Percentiles rank a stretch among this genome's conserved stretches.
phyloP scores from a whole-genome alignment of 1,284 basidiomycete genomes.

The Calocybe gambosa region DNA sequence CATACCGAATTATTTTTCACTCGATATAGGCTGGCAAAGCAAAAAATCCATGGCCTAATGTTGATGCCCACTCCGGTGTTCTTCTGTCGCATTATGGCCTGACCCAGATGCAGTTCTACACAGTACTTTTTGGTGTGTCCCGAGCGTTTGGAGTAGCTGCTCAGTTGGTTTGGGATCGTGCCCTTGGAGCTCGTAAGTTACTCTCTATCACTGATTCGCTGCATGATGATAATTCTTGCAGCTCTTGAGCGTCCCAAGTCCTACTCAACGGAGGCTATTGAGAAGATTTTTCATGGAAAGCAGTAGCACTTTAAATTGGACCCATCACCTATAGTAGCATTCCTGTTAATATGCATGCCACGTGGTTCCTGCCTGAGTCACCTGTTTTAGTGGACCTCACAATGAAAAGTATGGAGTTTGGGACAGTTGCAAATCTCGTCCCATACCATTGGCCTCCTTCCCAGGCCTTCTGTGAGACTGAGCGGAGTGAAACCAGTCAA shows the following conservation, averaged over 20 bases:
- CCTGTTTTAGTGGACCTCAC: no score
- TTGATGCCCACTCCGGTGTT: slow-evolving; percentile 96
- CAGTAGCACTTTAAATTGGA: slow-evolving; percentile 8
- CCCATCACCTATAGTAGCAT: slow-evolving; percentile 3
- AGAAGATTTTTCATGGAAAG: slow-evolving; percentile 66
- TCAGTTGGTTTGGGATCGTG: slow-evolving; percentile 94
- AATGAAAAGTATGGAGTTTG: no score
- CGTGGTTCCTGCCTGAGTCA: no score
- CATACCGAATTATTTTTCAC: neutral
- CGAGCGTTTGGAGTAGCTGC: slow-evolving; percentile 88
- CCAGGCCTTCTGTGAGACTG: no score
- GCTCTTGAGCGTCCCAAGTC: slow-evolving; percentile 86
- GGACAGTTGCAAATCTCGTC: no score
- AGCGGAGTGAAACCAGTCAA: no score
- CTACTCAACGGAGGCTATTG: slow-evolving; percentile 72
- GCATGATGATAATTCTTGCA: slow-evolving; percentile 23
- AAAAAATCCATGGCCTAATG: slow-evolving; percentile 93
- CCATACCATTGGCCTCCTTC: no score
- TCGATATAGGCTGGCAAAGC: slow-evolving; percentile 76
- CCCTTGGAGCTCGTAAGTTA: slow-evolving; percentile 80
- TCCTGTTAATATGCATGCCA: no score
- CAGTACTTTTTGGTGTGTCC: slow-evolving; percentile 95
- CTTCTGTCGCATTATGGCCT: slow-evolving; percentile 89
- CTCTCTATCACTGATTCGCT: neutral
- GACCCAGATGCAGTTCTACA: slow-evolving; percentile 90